Conservation (phyloP, 2,329 filamentous ascomycete species). For the Claviceps digitariae region DNA sequence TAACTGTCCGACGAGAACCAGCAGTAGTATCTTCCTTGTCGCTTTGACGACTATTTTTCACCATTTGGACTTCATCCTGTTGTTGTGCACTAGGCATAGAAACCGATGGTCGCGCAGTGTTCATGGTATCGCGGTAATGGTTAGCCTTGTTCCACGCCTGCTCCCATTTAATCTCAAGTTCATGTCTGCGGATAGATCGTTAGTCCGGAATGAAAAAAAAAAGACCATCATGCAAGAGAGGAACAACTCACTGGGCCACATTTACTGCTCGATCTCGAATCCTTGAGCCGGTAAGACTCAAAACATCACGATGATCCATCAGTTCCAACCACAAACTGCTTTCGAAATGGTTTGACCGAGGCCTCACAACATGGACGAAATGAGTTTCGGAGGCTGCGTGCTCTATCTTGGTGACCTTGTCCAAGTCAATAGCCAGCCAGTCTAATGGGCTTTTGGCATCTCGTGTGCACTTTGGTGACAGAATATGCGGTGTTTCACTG, state of each 20-base stretch:
- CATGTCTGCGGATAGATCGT: neutral
- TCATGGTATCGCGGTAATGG: neutral
- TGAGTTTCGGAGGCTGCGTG: constrained; percentile 9
- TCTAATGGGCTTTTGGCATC: neutral
- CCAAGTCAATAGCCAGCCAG: constrained; percentile 7
- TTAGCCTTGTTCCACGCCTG: neutral
- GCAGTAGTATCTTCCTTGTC: neutral
- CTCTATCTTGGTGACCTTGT: constrained; percentile 1
- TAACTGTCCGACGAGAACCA: neutral
- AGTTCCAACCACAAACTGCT: constrained; percentile 13
- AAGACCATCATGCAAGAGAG: neutral
- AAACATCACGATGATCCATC: neutral
- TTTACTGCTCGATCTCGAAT: neutral
- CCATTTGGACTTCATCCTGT: neutral
- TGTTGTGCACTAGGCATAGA: neutral
- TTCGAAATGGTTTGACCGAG: constrained; percentile 2
- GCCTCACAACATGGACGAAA: constrained; percentile 12
- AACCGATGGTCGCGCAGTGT: neutral
- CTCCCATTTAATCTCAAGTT: neutral
- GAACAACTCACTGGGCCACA: neutral
- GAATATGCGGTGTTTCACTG: neutral
- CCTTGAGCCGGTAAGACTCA: neutral
- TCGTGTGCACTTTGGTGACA: neutral
- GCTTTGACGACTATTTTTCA: neutral
- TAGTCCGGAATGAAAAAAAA: neutral